Evolutionary conservation across 225 moss, liverwort and hornwort species (phyloP).

Genomic region (Straminergon stramineum): DNA sequence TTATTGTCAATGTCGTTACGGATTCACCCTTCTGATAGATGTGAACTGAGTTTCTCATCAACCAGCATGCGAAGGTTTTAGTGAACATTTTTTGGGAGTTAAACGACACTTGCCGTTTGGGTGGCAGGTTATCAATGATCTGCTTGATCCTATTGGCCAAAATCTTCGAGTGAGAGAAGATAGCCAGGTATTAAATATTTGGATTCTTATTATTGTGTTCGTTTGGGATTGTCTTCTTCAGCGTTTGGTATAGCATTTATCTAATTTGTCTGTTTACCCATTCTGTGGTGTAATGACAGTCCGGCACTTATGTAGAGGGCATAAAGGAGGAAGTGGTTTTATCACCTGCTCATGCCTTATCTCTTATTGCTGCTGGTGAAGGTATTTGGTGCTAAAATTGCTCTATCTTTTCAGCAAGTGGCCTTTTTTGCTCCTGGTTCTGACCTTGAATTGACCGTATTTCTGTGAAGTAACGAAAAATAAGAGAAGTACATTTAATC

Average conservation of each 20-base stretch:
- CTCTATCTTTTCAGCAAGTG: not conserved
- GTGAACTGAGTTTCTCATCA: not conserved
- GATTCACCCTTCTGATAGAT: not conserved
- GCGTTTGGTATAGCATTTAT: not conserved
- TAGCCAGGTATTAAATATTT: constrained; percentile 52
- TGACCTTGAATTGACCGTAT: not conserved
- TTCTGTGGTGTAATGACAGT: constrained; percentile 38
- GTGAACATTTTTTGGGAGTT: not conserved
- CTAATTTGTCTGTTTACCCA: not conserved
- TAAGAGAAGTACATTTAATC: not conserved
- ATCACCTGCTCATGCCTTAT: constrained; percentile 93
- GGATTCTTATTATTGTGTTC: not conserved
- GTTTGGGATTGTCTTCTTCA: not conserved
- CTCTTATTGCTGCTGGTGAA: constrained; percentile 98
- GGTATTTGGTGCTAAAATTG: constrained; percentile 39
- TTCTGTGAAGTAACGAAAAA: not conserved
- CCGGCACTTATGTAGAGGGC: constrained; percentile 94
- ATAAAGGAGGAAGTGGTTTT: constrained; percentile 98
- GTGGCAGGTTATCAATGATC: constrained; percentile 88
- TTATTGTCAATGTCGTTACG: not conserved
- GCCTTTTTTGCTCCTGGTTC: not conserved
- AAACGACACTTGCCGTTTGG: not conserved
- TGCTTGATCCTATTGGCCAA: constrained; percentile 87
- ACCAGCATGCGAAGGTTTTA: not conserved
- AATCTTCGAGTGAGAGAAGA: constrained; percentile 95